phyloP scores from a whole-genome alignment of 495 filamentous ascomycete genomes.

The Parathielavia hyrcaniae region DNA sequence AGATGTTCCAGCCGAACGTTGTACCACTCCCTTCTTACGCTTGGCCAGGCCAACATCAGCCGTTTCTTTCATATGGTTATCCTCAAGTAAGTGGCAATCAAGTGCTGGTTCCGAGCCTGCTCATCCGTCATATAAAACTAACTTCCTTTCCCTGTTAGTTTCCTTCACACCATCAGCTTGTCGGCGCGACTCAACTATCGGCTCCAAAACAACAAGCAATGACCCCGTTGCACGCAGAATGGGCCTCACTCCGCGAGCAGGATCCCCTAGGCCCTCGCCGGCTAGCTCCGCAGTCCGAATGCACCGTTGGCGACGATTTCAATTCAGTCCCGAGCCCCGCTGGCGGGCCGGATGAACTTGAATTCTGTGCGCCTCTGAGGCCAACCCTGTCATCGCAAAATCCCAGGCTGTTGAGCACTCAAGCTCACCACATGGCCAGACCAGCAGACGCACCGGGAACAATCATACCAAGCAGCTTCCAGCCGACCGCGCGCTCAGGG shows the following conservation, averaged over 20 bases:
- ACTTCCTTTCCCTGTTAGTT: neutral
- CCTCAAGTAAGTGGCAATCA: conserved; percentile 5
- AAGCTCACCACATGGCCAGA: conserved; percentile 18
- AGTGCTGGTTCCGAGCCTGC: no score
- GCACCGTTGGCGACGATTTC: conserved; percentile 27
- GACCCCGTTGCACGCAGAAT: conserved; percentile 14
- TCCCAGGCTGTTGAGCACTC: conserved; percentile 12
- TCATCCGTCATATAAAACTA: neutral
- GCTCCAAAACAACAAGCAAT: conserved; percentile 4
- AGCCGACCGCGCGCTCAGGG: neutral
- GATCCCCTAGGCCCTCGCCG: conserved; percentile 11
- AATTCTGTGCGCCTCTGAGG: conserved; percentile 8
- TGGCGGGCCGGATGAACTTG: conserved; percentile 21
- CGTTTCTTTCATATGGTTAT: neutral
- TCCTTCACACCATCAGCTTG: neutral
- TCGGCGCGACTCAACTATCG: conserved; percentile 2
- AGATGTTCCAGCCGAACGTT: conserved; percentile 2
- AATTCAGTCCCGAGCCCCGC: conserved; percentile 23
- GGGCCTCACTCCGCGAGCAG: conserved; percentile 15
- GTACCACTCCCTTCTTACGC: neutral
- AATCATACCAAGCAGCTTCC: neutral
- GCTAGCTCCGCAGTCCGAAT: conserved; percentile 3
- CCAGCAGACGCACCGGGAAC: conserved; percentile 1
- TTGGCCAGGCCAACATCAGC: conserved; percentile 7
- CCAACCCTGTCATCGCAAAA: conserved; percentile 10